Conservation (phyloP, 2,329 filamentous ascomycete genomes). For the Apiospora phragmitis region DNA sequence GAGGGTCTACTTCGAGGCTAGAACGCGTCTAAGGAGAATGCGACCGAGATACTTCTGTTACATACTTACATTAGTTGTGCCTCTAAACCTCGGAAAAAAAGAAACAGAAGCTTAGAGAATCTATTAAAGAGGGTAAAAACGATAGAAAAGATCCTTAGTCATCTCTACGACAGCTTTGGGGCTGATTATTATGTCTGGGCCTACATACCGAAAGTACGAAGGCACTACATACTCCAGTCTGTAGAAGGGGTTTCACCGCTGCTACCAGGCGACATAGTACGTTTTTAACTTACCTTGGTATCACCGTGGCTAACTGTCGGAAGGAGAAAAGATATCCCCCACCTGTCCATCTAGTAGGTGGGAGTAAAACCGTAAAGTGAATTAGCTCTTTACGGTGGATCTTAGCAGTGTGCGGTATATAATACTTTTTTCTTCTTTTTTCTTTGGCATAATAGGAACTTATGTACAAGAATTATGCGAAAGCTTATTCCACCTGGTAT, state of each 20-base stretch:
- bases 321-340: neutral
- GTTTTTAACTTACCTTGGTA: neutral
- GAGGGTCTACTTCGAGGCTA: neutral
- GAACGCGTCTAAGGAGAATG: neutral
- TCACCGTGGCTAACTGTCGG: neutral
- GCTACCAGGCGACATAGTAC: neutral
- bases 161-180: neutral
- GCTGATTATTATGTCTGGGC: neutral
- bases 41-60: neutral
- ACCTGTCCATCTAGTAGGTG: neutral
- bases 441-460: too few species aligned
- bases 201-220: neutral
- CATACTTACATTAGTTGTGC: neutral
- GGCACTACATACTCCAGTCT: neutral
- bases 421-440: too few species aligned
- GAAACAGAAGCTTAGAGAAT: neutral
- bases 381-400: neutral
- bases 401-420: neutral
- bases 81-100: neutral
- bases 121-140: neutral
- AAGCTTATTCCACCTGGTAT: too few species aligned
- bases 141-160: neutral
- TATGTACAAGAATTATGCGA: too few species aligned
- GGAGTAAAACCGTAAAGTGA: neutral
- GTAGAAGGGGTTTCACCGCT: neutral